Base-by-base conservation (phyloP, 2,329 filamentous ascomycete genomes). In the Alternaria sp. region DNA sequence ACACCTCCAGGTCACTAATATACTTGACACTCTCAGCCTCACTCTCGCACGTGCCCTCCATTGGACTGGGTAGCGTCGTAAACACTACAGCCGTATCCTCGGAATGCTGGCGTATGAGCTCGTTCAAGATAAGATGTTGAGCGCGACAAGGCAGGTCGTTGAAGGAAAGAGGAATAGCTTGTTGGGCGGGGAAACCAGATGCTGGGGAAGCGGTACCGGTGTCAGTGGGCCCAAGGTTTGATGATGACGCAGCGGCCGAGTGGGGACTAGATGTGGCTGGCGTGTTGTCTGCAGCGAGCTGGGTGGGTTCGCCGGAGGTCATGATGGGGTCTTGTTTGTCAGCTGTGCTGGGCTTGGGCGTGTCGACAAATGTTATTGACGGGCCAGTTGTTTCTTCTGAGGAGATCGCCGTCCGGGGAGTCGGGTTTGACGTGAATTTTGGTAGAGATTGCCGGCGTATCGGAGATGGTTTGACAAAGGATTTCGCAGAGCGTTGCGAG, bases 101-200 rank as follows among this genome's bases (percentile, higher is more conserved):
- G 6, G 69, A 73, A 10, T 79, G 66, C 22, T 59, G 58, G 3
- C 85, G 83, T 81, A 97, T 93, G 66, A 96, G 81, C 76, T 97
- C 92, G 75, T 97, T 97, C 16, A 97, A 80, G 28, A 97, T 94
- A 36, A 96, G 80, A 77, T 97, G 92, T 75, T 96, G 93, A 2
- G 92, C 92, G 16, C 92, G 88, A 70, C 90, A 92, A 0, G 93
- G 92, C 4, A 97, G 82, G 72, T 96, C 92, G 70, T 97, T 96
- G 82, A 97, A 97, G 2, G 89, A 92, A 2, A 96, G 82, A 0
- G 92, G 86, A 4, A 92, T 79, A 3, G 87, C 84, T 54, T 89
- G 87, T 22, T 86, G 86, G 3, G 86, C 85, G 0, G 85, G 84
- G 65, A 81, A 86, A 9, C 84, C 84, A 59, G 70, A 72, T 46